A percentile compares a stretch with the other conserved stretches of the same genome.
Evolutionary conservation across 306 rosid genomes (phyloP).

Genomic region (Macrotyloma uniflorum): DNA sequence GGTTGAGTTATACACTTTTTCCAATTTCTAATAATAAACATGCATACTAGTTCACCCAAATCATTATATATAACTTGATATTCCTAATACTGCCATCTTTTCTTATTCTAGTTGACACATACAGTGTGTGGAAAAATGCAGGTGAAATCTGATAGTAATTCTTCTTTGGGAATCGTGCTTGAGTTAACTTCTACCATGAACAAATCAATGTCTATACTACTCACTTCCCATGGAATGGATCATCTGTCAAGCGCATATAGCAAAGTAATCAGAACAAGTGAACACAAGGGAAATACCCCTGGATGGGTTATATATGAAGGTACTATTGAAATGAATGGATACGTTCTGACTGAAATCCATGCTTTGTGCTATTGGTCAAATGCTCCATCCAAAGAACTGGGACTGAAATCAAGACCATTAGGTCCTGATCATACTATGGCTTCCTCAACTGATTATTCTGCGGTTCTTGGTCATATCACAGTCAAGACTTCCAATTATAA

Average conservation of each 20-base stretch:
- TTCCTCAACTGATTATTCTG: not conserved
- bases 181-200: not conserved
- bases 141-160: constrained; percentile 6
- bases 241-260: not conserved
- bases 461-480: not conserved
- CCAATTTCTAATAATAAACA: too few species aligned
- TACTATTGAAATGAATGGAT: not conserved
- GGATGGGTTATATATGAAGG: constrained; percentile 24
- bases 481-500: constrained; percentile 8
- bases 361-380: constrained; percentile 55
- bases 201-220: not conserved
- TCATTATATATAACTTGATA: not conserved
- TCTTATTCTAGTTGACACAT: not conserved
- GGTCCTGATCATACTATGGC: not conserved
- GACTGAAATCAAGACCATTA: constrained; percentile 26
- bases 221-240: constrained; percentile 9
- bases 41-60: not conserved
- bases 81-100: not conserved
- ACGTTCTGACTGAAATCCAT: constrained; percentile 29
- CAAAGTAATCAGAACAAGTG: not conserved
- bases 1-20: too few species aligned
- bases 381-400: constrained; percentile 33
- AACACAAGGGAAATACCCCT: constrained; percentile 17
- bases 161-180: constrained; percentile 1
- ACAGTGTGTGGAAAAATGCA: not conserved